phyloP scores from a whole-genome alignment of 768 basidiomycete species.

The Vararia minispora region DNA sequence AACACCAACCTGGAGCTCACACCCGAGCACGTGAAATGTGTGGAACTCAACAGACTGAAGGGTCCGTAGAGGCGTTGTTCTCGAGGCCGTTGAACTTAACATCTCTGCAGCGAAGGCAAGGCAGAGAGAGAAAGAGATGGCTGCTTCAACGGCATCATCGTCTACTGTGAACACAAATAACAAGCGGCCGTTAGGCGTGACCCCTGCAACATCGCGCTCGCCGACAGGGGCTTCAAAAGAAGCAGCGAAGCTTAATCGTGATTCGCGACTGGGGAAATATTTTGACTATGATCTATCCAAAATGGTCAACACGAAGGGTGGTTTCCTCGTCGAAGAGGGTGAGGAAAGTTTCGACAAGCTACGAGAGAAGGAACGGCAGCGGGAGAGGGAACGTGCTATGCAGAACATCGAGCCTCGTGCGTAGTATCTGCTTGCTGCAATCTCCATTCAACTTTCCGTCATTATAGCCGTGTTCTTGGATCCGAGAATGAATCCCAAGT shows the following conservation, averaged over 20 bases:
- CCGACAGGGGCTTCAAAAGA: conserved; percentile 38
- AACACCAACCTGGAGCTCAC: conserved; percentile 25
- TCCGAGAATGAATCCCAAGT: conserved; percentile 65
- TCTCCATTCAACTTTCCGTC: conserved; percentile 1
- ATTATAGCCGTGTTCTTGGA: conserved; percentile 69
- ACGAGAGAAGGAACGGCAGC: conserved; percentile 65
- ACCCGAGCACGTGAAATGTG: conserved; percentile 57
- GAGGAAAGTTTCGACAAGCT: conserved; percentile 69
- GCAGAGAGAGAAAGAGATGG: conserved; percentile 56
- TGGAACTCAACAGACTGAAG: conserved; percentile 73
- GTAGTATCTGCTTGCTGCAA: conserved; percentile 17
- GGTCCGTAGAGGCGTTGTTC: conserved; percentile 27
- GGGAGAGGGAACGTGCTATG: conserved; percentile 66
- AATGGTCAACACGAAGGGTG: conserved; percentile 95
- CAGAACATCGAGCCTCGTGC: conserved; percentile 69
- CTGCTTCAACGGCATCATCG: conserved; percentile 35
- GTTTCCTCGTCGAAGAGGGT: conserved; percentile 88
- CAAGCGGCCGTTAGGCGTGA: conserved; percentile 58
- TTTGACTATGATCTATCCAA: conserved; percentile 97
- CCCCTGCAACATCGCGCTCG: conserved; percentile 46
- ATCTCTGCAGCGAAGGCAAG: conserved; percentile 53
- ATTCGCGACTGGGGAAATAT: conserved; percentile 78
- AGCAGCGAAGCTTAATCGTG: conserved; percentile 50
- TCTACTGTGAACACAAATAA: conserved; percentile 50
- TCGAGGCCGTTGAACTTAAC: neutral